phyloP scores from a whole-genome alignment of 768 basidiomycete genomes.

The Solioccasus polychromus region DNA sequence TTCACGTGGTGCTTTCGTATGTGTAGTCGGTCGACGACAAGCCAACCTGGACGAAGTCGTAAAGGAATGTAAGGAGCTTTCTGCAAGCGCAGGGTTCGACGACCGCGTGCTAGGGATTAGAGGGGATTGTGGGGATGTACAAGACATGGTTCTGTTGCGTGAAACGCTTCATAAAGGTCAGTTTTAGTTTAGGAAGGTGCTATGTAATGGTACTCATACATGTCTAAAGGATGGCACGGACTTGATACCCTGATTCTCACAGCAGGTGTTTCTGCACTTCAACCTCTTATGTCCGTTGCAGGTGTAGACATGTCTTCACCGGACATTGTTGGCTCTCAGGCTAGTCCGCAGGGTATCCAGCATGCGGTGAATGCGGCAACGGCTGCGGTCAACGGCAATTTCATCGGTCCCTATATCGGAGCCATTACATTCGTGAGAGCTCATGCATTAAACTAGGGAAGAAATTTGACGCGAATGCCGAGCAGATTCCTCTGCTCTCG shows the following conservation, averaged over 20 bases:
- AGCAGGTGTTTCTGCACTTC: slow-evolving; percentile 82
- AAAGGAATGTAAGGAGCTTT: slow-evolving; percentile 49
- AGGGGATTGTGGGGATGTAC: slow-evolving; percentile 63
- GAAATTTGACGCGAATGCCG: neutral
- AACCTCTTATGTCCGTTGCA: slow-evolving; percentile 70
- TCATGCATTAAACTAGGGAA: neutral
- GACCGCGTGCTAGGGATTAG: slow-evolving; percentile 45
- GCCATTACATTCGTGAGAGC: slow-evolving; percentile 67
- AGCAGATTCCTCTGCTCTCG: slow-evolving; percentile 73
- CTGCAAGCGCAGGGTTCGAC: slow-evolving; percentile 15
- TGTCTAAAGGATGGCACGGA: slow-evolving; percentile 66
- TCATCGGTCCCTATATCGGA: slow-evolving; percentile 63
- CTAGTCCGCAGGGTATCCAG: slow-evolving; percentile 55
- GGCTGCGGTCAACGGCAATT: slow-evolving; percentile 63
- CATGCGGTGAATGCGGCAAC: slow-evolving; percentile 53
- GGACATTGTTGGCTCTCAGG: slow-evolving; percentile 34
- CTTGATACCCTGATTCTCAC: slow-evolving; percentile 80
- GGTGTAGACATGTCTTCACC: slow-evolving; percentile 41
- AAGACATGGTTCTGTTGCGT: slow-evolving; percentile 65
- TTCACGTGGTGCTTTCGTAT: slow-evolving; percentile 68
- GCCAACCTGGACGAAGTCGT: slow-evolving; percentile 55
- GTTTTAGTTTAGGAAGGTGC: neutral
- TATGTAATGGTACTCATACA: neutral
- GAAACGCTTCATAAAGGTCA: slow-evolving; percentile 52
- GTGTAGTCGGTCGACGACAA: slow-evolving; percentile 67